These are phyloP conservation scores for Chlamydomonas eustigma DNA, from an alignment of 139 green algal species.

Conservation along the genomic window DNA sequence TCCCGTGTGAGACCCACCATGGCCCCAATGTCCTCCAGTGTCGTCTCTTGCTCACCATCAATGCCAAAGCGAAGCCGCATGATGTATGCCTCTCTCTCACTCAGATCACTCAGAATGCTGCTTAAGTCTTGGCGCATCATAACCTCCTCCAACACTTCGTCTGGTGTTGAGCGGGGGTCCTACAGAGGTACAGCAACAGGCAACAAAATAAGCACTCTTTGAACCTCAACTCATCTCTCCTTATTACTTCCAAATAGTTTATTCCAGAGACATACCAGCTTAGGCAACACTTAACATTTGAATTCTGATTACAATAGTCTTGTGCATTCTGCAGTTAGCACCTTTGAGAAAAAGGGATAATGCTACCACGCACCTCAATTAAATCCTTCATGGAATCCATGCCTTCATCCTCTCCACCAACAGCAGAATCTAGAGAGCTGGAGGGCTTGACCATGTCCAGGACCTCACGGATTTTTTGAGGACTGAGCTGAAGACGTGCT, in stretches of 20 bases:
- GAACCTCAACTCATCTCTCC: too few species aligned
- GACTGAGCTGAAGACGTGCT: constrained; percentile 39
- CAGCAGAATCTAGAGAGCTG: background rate
- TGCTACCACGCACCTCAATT: constrained; percentile 1
- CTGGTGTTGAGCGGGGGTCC: constrained; percentile 5
- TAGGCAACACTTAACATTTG: too few species aligned
- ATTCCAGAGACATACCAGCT: too few species aligned
- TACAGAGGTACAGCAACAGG: background rate
- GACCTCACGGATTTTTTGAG: background rate
- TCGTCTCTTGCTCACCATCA: constrained; percentile 61
- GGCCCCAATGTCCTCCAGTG: constrained; percentile 86
- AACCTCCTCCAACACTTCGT: constrained; percentile 19
- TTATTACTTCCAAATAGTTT: too few species aligned
- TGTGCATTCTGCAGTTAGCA: too few species aligned
- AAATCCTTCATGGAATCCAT: constrained; percentile 8
- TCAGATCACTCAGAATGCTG: constrained; percentile 66
- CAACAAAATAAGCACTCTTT: too few species aligned
- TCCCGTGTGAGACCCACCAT: constrained; percentile 80
- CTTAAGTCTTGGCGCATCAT: constrained; percentile 58
- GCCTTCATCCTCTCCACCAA: background rate
- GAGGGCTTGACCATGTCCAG: background rate
- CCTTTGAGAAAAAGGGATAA: too few species aligned
- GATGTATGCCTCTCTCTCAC: constrained; percentile 74
- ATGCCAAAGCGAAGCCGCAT: constrained; percentile 90
- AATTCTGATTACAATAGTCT: too few species aligned